A percentile compares a stretch with the other conserved stretches of the same genome.
Conservation (phyloP, 2,329 filamentous ascomycete species). For the Zasmidium citrigriseum region DNA sequence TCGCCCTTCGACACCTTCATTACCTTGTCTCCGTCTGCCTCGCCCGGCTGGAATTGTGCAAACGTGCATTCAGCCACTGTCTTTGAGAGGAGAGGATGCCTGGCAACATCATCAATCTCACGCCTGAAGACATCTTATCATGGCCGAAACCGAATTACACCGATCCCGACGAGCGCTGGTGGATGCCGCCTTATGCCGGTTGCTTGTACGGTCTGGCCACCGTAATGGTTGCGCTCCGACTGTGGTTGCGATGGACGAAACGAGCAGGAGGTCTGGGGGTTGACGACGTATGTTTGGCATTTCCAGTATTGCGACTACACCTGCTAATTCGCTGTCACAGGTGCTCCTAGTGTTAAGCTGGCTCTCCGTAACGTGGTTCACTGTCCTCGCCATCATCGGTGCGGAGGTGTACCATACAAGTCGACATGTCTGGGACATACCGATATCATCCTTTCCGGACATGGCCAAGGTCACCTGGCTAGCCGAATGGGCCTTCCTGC, state of each 20-base stretch:
- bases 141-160: conserved; percentile 36
- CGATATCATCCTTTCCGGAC: conserved; percentile 14
- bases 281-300: conserved; percentile 32
- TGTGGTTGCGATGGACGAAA: conserved; percentile 33
- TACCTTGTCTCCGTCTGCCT: not conserved
- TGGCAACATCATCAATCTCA: conserved; percentile 32
- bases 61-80: not conserved
- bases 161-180: conserved; percentile 32
- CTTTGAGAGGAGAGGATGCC: conserved; percentile 21
- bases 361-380: conserved; percentile 27
- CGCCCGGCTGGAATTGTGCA: not conserved
- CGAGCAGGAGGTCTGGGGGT: conserved; percentile 31
- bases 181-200: conserved; percentile 35
- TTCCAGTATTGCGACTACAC: not conserved
- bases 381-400: conserved; percentile 22
- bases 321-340: conserved; percentile 16
- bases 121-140: conserved; percentile 26
- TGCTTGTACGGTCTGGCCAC: conserved; percentile 29
- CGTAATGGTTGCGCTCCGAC: conserved; percentile 26
- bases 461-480: conserved; percentile 35
- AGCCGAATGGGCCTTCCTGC: conserved; percentile 36
- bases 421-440: conserved; percentile 41
- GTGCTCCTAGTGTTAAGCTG: conserved; percentile 25
- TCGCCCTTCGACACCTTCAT: not conserved
- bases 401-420: conserved; percentile 33